Percentiles rank a stretch among this genome's conserved stretches.
Evolutionary conservation across 352 stramenopile genomes (phyloP).

Genomic region (Plasmopara muralis): DNA sequence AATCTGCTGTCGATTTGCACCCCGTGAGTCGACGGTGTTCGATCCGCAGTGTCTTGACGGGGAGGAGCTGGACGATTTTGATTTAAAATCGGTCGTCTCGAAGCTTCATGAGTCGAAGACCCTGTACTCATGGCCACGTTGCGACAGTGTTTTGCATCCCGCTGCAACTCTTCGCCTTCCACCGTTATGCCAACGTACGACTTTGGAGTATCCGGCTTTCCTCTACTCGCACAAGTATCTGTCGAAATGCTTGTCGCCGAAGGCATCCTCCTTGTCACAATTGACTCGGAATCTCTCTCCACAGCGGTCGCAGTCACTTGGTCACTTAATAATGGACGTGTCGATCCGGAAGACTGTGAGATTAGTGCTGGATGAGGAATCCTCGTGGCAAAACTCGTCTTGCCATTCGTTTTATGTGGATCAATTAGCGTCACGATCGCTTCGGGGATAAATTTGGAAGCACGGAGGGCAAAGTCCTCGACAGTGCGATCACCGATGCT

Average conservation of each 20-base stretch:
- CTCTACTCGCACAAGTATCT: conserved; percentile 1
- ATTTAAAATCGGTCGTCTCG: not conserved
- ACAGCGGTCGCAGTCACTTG: conserved; percentile 1
- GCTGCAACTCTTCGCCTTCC: conserved; percentile 10
- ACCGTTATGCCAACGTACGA: conserved; percentile 13
- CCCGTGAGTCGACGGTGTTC: conserved; percentile 1
- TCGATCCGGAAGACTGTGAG: not conserved
- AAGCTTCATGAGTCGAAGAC: not conserved
- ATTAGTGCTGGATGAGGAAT: not conserved
- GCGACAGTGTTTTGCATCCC: conserved; percentile 1
- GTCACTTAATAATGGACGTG: not conserved
- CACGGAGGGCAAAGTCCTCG: conserved; percentile 16
- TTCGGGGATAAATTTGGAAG: conserved; percentile 11
- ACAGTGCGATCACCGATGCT: conserved; percentile 10
- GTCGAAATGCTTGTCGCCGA: not conserved
- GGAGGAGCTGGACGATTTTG: conserved; percentile 2
- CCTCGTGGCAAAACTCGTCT: not conserved
- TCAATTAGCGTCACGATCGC: conserved; percentile 10
- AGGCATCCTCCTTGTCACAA: not conserved
- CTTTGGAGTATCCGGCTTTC: conserved; percentile 6
- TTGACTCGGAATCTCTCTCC: conserved; percentile 4
- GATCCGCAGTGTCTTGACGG: conserved; percentile 6
- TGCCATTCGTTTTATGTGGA: conserved; percentile 1
- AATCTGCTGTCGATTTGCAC: not conserved
- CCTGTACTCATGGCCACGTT: not conserved